Conservation (phyloP, 768 basidiomycete species). For the Postia placenta region DNA sequence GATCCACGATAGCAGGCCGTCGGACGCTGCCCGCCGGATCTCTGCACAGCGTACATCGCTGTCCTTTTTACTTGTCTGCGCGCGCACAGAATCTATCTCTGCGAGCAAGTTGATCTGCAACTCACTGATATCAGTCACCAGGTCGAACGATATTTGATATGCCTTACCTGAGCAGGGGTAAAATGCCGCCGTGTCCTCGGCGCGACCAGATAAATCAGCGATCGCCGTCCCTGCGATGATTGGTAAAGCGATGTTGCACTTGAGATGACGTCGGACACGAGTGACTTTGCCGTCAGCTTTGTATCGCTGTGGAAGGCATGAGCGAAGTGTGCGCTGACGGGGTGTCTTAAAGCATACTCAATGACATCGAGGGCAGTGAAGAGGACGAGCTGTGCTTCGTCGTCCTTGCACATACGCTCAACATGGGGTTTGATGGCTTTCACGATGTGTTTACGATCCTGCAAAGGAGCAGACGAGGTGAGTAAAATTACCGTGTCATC, state of each 20-base stretch:
- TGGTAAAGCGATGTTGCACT: conserved; percentile 51
- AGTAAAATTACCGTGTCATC: no score
- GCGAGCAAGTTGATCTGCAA: conserved; percentile 54
- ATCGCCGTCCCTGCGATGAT: conserved; percentile 71
- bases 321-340: not conserved
- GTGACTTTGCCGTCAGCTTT: conserved; percentile 76
- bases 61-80: conserved; percentile 83
- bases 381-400: conserved; percentile 84
- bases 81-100: conserved; percentile 64
- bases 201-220: conserved; percentile 75
- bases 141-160: not conserved
- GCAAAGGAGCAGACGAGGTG: not conserved
- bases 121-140: no score
- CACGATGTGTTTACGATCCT: conserved; percentile 90
- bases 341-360: conserved; percentile 53
- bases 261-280: conserved; percentile 64
- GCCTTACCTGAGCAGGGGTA: conserved; percentile 51
- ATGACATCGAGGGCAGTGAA: conserved; percentile 88
- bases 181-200: conserved; percentile 85
- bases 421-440: conserved; percentile 88
- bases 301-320: conserved; percentile 58
- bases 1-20: conserved; percentile 67
- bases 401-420: conserved; percentile 81
- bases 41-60: conserved; percentile 56
- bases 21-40: conserved; percentile 67